Conservation (phyloP, 2,329 filamentous ascomycete genomes). For the Aspergillus ustus region DNA sequence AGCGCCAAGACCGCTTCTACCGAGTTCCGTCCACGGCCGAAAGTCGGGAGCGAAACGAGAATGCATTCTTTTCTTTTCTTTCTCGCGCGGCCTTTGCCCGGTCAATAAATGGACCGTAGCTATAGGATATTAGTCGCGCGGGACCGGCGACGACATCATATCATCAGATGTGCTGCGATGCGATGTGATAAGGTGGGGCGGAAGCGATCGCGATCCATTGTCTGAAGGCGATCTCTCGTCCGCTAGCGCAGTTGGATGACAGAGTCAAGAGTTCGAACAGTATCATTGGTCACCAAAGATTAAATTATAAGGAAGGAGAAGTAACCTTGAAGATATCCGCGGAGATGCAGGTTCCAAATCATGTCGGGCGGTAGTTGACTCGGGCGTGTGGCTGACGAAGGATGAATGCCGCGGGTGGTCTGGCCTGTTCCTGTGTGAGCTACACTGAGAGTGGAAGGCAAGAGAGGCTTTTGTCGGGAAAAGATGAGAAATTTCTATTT, state of each 20-base stretch:
- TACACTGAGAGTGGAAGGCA: not conserved
- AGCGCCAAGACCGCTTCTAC: not conserved
- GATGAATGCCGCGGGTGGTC: not conserved
- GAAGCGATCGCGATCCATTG: slow-evolving; percentile 11
- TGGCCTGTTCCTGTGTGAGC: not conserved
- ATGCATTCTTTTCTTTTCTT: not conserved
- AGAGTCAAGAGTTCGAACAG: not conserved
- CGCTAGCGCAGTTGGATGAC: not conserved
- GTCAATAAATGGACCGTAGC: no score
- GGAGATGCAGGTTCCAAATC: not conserved
- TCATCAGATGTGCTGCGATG: not conserved
- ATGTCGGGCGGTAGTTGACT: not conserved
- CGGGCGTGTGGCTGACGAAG: no score
- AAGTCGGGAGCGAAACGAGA: not conserved
- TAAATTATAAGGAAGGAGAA: not conserved
- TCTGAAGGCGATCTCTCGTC: not conserved
- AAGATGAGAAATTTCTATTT: not conserved
- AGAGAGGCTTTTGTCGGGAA: not conserved
- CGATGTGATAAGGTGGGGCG: not conserved
- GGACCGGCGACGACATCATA: not conserved
- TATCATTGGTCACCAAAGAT: not conserved
- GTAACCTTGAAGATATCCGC: not conserved
- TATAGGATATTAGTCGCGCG: not conserved
- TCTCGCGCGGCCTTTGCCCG: not conserved
- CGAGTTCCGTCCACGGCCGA: not conserved